Evolutionary conservation across 2,329 filamentous ascomycete genomes (phyloP), one percentile per base, ranked within the genome.

Genomic region (Cytospora piceae): DNA sequence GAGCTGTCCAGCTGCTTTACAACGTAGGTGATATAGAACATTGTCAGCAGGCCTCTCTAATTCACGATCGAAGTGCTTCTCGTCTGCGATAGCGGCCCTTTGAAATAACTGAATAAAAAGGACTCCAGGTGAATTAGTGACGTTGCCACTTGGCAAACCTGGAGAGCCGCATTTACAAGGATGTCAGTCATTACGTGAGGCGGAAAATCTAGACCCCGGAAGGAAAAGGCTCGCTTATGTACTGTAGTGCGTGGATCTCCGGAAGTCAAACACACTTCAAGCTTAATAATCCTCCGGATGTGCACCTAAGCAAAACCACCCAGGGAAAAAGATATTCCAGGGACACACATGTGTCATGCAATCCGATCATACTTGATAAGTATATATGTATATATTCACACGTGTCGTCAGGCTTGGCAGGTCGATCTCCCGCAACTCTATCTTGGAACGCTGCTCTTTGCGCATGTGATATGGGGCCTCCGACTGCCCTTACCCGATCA

Each of bases 361-460:
- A 11, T n/a, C 29, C 17, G 27, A 32, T 20, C 14, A 49, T n/a
- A 11, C 37, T n/a, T n/a, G n/a, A n/a, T 29, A 29, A 37, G 53
- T 57, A 51, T 34, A 22, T 54, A 29, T 17, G 29, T 57, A 31
- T 29, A 27, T 20, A 51, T 4, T n/a, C 11, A 42, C 39, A 42
- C 39, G 39, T 42, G 39, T 17, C 14, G 53, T 63, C 29, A n/a
- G 39, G 27, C 39, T 27, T 57, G 39, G 54, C 37, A 27, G 4
- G 37, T 57, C 53, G 39, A 63, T 63, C 56, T 57, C 53, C 53
- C 61, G 53, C 15, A 63, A 63, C 53, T 57, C 56, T 39, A 63
- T 63, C 31, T 57, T 24, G 9, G 4, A 14, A 20, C 20, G 15
- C n/a, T 49, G 46, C 8, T 37, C 8, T 37, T 14, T 14, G n/a